Base-by-base conservation (phyloP, 2,329 filamentous ascomycete species). In the Fusarium caatingaense region DNA sequence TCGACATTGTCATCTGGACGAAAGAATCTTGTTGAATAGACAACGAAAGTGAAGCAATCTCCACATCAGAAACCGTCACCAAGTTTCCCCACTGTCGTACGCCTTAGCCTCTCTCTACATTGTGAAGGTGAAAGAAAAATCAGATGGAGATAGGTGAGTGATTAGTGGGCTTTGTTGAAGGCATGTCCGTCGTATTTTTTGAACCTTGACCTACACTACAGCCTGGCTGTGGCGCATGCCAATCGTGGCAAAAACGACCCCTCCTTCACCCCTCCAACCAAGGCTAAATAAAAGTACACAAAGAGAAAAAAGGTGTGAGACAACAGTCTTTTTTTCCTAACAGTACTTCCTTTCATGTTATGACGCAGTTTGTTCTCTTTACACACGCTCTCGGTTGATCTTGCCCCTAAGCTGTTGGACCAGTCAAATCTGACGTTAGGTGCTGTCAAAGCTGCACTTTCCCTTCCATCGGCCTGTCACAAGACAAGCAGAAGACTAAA, bases 241-340 rank as follows among this genome's bases (percentile, higher is more conserved):
- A 68, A 56, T 13, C 72, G 72, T 73, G 72, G 72, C 72, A 41
- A 69, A 66, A 63, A 62, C 10, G 55, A 72, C 71, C 68, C 72
- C 72, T 68, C 66, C 60, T 60, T 54, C 65, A 73, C 72, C 73
- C 74, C 73, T 75, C 72, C 73, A 69, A 73, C 73, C 65, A 68
- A 60, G 48, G 44, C 40, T 30, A 40, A 40, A 56, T 28, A 21
- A 57, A 71, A 62, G 69, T 73, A 72, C 66, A 74, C 61, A 73
- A 49, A 69, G 45, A 56, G 32, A 72, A 66, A 69, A 66, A 68
- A 69, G 51, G 47, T n/a, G 42, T 30, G 30, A 60, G 64, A 56
- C 63, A 66, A 45, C 62, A 61, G 51, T 42, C 57, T 71, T 60
- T 32, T 37, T 40, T 44, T 41, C 42, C 37, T 46, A 42, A 56